Base-by-base conservation (phyloP, 768 basidiomycete genomes). In the Lenzites betulinus region DNA sequence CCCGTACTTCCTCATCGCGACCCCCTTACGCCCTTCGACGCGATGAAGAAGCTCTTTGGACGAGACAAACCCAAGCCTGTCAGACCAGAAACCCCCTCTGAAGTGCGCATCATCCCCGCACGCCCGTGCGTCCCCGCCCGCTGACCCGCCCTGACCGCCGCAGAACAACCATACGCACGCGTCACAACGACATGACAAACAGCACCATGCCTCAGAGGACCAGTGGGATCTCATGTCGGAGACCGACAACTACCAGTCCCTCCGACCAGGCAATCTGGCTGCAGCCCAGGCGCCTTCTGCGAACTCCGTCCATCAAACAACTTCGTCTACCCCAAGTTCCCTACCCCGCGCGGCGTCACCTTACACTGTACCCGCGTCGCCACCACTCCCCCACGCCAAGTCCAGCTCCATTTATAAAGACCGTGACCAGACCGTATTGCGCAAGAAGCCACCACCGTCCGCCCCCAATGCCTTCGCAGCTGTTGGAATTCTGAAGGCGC, bases 21-120 rank as follows among this genome's bases (percentile, higher is more conserved):
- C 54, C 30, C 36, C 23, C 33, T 41, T 48, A 25, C 41, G 33
- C 47, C 25, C 35, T 38, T 30, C 51, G 36, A 33, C 59, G 22
- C 67, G 38, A 87, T 86, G 85, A 86, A 82, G 76, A 86, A 81
- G 74, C 72, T 88, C 43, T 87, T 88, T 59, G 76, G 77, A 25
- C 75, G 80, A 54, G 79, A 77, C 69, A 86, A 83, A 66, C 64
- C 69, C 56, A 83, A 79, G 69, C 58, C 69, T 26, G 56, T 74
- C 9, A 77, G 71, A 67, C 60, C 77, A 69, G 62, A 76, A 71
- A 62, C 66, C 63, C 74, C 51, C 5, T 64, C 49, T 36, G 74
- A 73, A 46, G 67, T 71, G 48, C 33, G 63, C 16, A n/a, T 15
- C 53, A 35, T 62, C 51, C 54, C 63, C 51, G 53, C 58, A 13